Conservation (phyloP, 1,284 basidiomycete genomes). For the Sporisorium graminicola region DNA sequence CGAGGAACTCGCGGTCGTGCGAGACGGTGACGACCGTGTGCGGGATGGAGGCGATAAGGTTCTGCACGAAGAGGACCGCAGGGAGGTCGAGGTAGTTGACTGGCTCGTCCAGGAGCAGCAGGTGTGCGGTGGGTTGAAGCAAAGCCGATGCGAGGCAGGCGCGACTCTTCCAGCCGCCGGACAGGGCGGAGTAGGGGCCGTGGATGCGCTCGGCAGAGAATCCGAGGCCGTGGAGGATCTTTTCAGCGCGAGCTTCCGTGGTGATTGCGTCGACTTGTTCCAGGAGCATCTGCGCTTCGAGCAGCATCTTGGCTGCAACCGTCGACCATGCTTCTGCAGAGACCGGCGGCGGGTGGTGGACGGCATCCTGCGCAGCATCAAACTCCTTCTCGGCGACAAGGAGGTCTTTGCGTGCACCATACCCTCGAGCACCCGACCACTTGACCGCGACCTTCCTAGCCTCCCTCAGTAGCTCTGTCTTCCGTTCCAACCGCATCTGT, state of each 20-base stretch:
- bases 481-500: constrained; percentile 60
- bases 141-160: constrained; percentile 73
- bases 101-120: constrained; percentile 72
- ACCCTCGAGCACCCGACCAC: constrained; percentile 76
- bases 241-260: constrained; percentile 75
- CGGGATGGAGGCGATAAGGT: constrained; percentile 72
- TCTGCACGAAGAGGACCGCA: constrained; percentile 72
- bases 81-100: constrained; percentile 72
- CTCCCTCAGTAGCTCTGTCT: constrained; percentile 71
- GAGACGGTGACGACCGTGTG: constrained; percentile 77
- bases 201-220: constrained; percentile 75
- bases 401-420: constrained; percentile 75
- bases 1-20: constrained; percentile 80
- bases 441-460: constrained; percentile 75
- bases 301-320: constrained; percentile 69
- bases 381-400: constrained; percentile 69
- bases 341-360: neutral
- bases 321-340: constrained; percentile 54
- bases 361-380: constrained; percentile 59
- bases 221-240: constrained; percentile 77
- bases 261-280: constrained; percentile 71
- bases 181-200: constrained; percentile 73
- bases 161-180: constrained; percentile 80
- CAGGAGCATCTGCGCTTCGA: constrained; percentile 55
- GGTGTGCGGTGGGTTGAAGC: constrained; percentile 70